These are phyloP conservation scores for Asterochloris erici DNA, from an alignment of 139 green algal genomes.

Conservation along the genomic window DNA sequence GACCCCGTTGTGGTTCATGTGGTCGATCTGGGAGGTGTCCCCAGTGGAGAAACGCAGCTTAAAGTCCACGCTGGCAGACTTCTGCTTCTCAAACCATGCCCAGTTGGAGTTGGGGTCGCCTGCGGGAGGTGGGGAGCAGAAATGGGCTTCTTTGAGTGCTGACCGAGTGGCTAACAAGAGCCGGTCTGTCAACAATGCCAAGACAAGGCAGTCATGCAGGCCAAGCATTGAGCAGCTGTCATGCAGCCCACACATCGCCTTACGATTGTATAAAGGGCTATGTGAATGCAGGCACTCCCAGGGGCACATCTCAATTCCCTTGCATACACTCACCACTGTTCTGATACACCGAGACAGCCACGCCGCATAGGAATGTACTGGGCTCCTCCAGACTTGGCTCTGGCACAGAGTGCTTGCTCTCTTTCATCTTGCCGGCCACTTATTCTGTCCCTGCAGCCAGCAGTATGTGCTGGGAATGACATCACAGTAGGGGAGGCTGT, in stretches of 20 bases:
- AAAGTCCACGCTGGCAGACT: slow-evolving; percentile 1
- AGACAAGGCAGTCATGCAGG: too few relatives aligned
- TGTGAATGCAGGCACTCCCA: too few relatives aligned
- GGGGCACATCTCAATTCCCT: too few relatives aligned
- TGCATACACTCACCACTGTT: slow-evolving; percentile 17
- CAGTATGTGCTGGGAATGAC: too few relatives aligned
- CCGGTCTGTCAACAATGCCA: background rate
- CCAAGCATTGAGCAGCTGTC: too few relatives aligned
- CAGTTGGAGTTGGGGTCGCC: slow-evolving; percentile 27
- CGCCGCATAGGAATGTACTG: slow-evolving; percentile 22
- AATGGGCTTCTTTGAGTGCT: background rate
- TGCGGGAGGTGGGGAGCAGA: background rate
- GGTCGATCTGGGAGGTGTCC: background rate
- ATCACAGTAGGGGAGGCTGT: too few relatives aligned
- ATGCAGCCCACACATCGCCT: too few relatives aligned
- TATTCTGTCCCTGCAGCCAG: too few relatives aligned
- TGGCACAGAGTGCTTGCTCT: too few relatives aligned
- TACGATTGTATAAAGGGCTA: too few relatives aligned
- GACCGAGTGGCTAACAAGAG: background rate
- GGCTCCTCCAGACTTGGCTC: too few relatives aligned
- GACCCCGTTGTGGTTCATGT: background rate
- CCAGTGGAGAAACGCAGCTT: slow-evolving; percentile 17
- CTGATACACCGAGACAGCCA: slow-evolving; percentile 25
- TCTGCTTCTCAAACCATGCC: slow-evolving; percentile 27
- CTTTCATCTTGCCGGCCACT: too few relatives aligned